phyloP scores from a whole-genome alignment of 169 alveolate species.

The Pseudocohnilembus persalinus region DNA sequence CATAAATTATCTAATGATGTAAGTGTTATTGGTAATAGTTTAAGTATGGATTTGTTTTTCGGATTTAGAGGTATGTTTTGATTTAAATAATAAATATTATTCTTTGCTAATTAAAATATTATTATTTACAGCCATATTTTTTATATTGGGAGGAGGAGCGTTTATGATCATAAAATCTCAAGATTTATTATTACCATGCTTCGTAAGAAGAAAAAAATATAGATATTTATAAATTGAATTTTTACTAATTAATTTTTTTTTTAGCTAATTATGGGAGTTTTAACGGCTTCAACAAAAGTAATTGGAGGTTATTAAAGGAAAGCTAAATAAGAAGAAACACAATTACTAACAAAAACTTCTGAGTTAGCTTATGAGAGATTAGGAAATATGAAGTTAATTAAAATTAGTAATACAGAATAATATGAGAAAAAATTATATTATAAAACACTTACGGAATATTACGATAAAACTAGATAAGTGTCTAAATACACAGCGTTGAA shows the following conservation, averaged over 20 bases:
- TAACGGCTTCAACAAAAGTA: slow-evolving; percentile 14
- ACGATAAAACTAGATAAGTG: slow-evolving; percentile 22
- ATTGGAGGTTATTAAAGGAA: slow-evolving; percentile 27
- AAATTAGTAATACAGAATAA: slow-evolving; percentile 30
- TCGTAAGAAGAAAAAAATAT: no score
- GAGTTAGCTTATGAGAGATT: slow-evolving; percentile 30
- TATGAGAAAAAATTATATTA: slow-evolving; percentile 21
- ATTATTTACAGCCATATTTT: neutral
- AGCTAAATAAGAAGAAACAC: slow-evolving; percentile 29
- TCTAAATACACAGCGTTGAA: slow-evolving; percentile 24
- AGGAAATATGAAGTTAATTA: slow-evolving; percentile 17
- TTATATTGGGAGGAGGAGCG: slow-evolving; percentile 34
- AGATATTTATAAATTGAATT: no score
- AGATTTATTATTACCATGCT: slow-evolving; percentile 11
- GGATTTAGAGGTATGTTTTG: slow-evolving; percentile 16
- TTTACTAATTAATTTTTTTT: no score
- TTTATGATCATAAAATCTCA: slow-evolving; percentile 24
- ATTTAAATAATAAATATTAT: no score
- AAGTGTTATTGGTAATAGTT: slow-evolving; percentile 5
- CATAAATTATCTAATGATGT: slow-evolving; percentile 46
- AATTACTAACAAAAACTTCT: slow-evolving; percentile 18
- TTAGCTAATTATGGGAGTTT: slow-evolving; percentile 17
- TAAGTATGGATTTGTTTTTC: slow-evolving; percentile 30
- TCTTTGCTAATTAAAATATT: no score
- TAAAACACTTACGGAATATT: slow-evolving; percentile 23